Base-by-base conservation (phyloP, 108 stramenopile genomes). In the Stephanodiscus triporus region DNA sequence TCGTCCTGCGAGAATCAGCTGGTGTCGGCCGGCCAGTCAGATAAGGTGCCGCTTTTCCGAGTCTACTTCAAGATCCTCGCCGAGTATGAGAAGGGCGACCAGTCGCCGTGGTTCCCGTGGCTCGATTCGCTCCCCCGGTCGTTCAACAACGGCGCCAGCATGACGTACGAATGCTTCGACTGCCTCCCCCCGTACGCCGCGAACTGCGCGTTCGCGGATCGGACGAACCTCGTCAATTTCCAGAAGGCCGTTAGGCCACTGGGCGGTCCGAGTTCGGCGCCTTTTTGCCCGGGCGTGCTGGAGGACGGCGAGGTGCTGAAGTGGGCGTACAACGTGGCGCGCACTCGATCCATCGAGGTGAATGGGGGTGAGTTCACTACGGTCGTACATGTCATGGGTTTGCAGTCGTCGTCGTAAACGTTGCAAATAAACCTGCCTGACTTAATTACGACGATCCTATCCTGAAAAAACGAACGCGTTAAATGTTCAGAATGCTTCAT, bases 401-500 rank as follows among this genome's bases (percentile, higher is more conserved):
- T n/a, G n/a, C n/a, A n/a, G n/a, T n/a, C n/a, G n/a, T n/a, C n/a
- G n/a, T n/a, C n/a, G n/a, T n/a, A n/a, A n/a, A n/a, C n/a, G n/a
- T n/a, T n/a, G n/a, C n/a, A n/a, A n/a, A n/a, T n/a, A n/a, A n/a
- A n/a, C n/a, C n/a, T n/a, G n/a, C n/a, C n/a, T n/a, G n/a, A n/a
- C n/a, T n/a, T n/a, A n/a, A n/a, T n/a, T n/a, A n/a, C 40, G 40
- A 40, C 40, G 40, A 40, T 40, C 7, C 40, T 3, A 40, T 9
- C 3, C 40, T n/a, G n/a, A n/a, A n/a, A n/a, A n/a, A 40, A 40
- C 40, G 40, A 40, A 40, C 7, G 6, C n/a, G n/a, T n/a, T n/a
- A n/a, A n/a, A n/a, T n/a, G n/a, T n/a, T n/a, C 43, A 53, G 77
- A 80, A 54, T 75, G 72, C 6, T 53, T 48, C n/a, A 55, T 87